Conservation (phyloP, 805 yeast genomes). For the Sugiyamaella floridensis region DNA sequence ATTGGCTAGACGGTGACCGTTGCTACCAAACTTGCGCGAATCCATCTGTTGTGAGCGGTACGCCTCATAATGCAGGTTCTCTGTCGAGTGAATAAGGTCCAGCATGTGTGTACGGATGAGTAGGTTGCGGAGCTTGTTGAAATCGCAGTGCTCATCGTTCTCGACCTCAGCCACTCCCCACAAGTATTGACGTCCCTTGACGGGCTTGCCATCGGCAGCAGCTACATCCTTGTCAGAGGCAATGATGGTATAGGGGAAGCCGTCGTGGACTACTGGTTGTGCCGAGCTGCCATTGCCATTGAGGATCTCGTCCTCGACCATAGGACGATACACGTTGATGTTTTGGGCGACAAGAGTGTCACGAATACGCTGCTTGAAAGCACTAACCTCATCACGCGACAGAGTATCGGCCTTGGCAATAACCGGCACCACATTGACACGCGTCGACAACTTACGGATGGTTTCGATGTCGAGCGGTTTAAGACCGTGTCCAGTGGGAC, state of each 20-base stretch:
- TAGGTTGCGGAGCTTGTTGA: slow-evolving; percentile 52
- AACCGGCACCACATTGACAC: slow-evolving; percentile 78
- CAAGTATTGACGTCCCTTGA: slow-evolving; percentile 67
- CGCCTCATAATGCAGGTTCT: slow-evolving; percentile 59
- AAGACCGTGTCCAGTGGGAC: slow-evolving; percentile 58
- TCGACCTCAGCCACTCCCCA: slow-evolving; percentile 90
- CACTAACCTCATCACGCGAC: slow-evolving; percentile 46
- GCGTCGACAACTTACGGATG: slow-evolving; percentile 59
- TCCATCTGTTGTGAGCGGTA: slow-evolving; percentile 55
- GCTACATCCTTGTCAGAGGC: slow-evolving; percentile 50
- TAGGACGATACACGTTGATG: slow-evolving; percentile 51
- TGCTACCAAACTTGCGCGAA: slow-evolving; percentile 37
- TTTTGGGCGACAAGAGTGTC: slow-evolving; percentile 45
- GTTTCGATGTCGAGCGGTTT: slow-evolving; percentile 63
- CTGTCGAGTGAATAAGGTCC: slow-evolving; percentile 71
- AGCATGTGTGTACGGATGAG: slow-evolving; percentile 66
- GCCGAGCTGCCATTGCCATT: slow-evolving; percentile 22
- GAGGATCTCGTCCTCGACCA: slow-evolving; percentile 36
- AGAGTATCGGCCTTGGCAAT: slow-evolving; percentile 75
- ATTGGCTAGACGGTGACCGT: slow-evolving; percentile 45
- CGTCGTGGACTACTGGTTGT: slow-evolving; percentile 22
- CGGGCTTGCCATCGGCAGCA: slow-evolving; percentile 41
- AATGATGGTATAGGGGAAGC: slow-evolving; percentile 66
- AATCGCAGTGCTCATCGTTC: slow-evolving; percentile 72
- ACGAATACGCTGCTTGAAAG: slow-evolving; percentile 49